Evolutionary conservation across 139 green algal genomes (phyloP).

Genomic region (Asterochloris sp.): DNA sequence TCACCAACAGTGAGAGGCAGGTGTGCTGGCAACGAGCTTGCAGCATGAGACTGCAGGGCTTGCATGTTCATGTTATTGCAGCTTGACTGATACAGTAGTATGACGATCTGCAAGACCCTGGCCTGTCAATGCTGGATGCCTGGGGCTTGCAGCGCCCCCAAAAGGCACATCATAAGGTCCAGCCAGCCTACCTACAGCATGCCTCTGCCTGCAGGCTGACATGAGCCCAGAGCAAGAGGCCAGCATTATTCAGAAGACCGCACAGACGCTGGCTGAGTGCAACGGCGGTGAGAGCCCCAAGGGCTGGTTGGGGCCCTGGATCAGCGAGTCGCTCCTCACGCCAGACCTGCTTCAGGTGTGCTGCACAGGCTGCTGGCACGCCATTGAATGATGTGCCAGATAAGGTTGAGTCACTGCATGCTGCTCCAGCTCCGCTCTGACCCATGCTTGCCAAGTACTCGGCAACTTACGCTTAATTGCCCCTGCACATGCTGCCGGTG

Average conservation of each 20-base stretch:
- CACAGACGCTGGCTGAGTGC: not conserved
- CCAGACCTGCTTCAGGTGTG: slow-evolving; percentile 8
- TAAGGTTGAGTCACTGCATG: not conserved
- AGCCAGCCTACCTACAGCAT: no score
- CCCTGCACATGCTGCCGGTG: not conserved
- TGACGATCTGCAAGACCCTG: not conserved
- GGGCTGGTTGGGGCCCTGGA: slow-evolving; percentile 8
- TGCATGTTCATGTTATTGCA: not conserved
- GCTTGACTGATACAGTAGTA: not conserved
- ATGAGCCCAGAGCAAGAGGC: slow-evolving; percentile 5
- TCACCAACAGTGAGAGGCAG: slow-evolving; percentile 7
- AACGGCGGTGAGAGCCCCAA: not conserved
- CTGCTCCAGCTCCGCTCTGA: not conserved
- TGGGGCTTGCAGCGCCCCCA: not conserved
- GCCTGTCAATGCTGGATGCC: not conserved
- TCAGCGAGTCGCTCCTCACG: slow-evolving; percentile 8
- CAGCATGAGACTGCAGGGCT: not conserved
- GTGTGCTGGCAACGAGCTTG: not conserved
- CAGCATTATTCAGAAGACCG: not conserved
- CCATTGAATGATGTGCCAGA: not conserved
- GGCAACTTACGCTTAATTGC: not conserved
- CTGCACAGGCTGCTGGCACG: not conserved
- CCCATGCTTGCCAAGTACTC: not conserved
- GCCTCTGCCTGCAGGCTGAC: not conserved
- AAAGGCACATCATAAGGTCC: not conserved